Conservation (phyloP, 1,284 basidiomycete genomes). For the Cryptococcus sp. region DNA sequence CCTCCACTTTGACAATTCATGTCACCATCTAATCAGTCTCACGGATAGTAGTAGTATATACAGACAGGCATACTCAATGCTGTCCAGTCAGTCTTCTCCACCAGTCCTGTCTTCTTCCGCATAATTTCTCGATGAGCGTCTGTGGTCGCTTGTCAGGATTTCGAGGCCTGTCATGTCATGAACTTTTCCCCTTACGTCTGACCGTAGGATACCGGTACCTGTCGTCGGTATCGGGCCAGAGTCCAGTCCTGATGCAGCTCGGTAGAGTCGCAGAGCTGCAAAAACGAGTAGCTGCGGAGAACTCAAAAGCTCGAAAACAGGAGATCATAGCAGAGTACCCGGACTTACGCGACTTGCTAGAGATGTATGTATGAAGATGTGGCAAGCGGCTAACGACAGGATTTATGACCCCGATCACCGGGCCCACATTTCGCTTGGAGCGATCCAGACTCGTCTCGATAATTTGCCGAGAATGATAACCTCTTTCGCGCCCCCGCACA, state of each 20-base stretch:
- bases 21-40: background rate
- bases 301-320: constrained; percentile 23
- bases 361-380: constrained; percentile 25
- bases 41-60: no score
- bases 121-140: no score
- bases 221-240: no score
- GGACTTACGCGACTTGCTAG: constrained; percentile 31
- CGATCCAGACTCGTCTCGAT: constrained; percentile 2
- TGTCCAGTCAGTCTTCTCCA: no score
- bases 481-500: background rate
- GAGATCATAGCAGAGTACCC: constrained; percentile 32
- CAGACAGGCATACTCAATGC: no score
- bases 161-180: no score
- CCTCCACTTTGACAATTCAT: no score
- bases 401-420: constrained; percentile 24
- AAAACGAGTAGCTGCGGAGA: constrained; percentile 16
- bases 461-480: background rate
- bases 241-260: constrained; percentile 10
- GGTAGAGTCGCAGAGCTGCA: constrained; percentile 20
- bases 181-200: no score
- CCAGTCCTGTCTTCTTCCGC: no score
- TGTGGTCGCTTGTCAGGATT: no score
- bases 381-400: constrained; percentile 7
- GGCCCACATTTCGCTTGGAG: constrained; percentile 12
- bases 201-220: no score